Conservation (phyloP, 2,329 filamentous ascomycete genomes). For the Colletotrichum salicis region DNA sequence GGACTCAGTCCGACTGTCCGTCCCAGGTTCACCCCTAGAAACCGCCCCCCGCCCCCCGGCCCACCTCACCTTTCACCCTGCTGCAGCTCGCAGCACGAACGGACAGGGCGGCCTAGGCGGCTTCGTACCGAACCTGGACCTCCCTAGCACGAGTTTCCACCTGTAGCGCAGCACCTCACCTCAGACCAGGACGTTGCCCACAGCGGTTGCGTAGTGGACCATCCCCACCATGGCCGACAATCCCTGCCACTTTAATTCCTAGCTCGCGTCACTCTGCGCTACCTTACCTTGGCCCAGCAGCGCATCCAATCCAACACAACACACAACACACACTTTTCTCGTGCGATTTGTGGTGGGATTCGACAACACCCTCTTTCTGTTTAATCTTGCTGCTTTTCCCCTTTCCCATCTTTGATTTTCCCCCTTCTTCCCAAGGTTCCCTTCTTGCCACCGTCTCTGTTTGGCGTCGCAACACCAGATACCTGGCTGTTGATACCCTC, state of each 20-base stretch:
- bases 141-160: not conserved
- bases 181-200: not conserved
- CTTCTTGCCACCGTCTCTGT: not conserved
- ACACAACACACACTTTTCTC: slow-evolving; percentile 22
- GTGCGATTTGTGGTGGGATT: slow-evolving; percentile 26
- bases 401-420: not conserved
- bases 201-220: slow-evolving; percentile 25
- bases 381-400: not conserved
- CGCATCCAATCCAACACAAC: slow-evolving; percentile 29
- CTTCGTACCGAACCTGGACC: no score
- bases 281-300: slow-evolving; percentile 12
- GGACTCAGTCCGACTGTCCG: slow-evolving; percentile 20
- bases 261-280: slow-evolving; percentile 30
- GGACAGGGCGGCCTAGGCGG: not conserved
- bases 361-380: slow-evolving; percentile 28
- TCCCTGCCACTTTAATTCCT: slow-evolving; percentile 30
- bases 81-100: slow-evolving; percentile 10
- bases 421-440: not conserved
- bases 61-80: slow-evolving; percentile 5
- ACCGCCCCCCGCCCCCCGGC: not conserved
- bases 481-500: slow-evolving; percentile 18
- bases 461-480: slow-evolving; percentile 13
- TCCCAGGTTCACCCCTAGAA: slow-evolving; percentile 26
- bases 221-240: slow-evolving; percentile 12
- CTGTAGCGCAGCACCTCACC: not conserved